phyloP scores from a whole-genome alignment of 2,329 filamentous ascomycete species.

The Magnaporthiopsis poae region DNA sequence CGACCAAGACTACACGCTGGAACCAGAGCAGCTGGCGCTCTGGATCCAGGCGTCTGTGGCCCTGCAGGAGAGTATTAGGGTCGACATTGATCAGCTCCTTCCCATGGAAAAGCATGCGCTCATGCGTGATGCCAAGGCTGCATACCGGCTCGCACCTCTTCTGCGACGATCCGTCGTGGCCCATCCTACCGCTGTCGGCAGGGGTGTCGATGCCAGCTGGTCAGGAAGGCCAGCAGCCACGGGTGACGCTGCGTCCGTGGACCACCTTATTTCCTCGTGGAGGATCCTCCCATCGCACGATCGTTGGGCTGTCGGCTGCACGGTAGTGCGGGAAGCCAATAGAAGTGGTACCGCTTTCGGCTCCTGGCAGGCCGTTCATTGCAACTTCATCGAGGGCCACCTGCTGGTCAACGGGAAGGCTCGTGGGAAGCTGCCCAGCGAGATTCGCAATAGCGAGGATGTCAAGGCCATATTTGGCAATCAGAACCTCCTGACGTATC shows the following conservation, averaged over 20 bases:
- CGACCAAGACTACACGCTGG: no score
- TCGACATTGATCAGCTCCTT: no score
- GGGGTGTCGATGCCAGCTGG: background rate
- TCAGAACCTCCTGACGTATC: conserved; percentile 39
- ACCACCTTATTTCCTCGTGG: no score
- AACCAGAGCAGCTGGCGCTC: no score
- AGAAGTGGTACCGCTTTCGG: no score
- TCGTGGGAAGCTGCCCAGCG: conserved; percentile 37
- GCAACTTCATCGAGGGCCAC: conserved; percentile 25
- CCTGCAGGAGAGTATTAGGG: no score
- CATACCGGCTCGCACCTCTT: conserved; percentile 24
- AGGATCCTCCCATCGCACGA: no score
- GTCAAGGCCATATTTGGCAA: conserved; percentile 45
- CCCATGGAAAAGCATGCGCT: conserved; percentile 22
- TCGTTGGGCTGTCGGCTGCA: no score
- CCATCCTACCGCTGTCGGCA: conserved; percentile 10
- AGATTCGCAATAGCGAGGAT: conserved; percentile 32
- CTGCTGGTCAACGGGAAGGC: conserved; percentile 27
- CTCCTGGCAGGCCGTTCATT: conserved; percentile 18
- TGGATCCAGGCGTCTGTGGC: no score
- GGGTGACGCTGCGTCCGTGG: no score
- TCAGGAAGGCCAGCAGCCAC: no score
- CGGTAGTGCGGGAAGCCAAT: no score
- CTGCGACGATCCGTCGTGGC: conserved; percentile 26
- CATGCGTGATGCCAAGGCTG: conserved; percentile 36